A percentile compares a stretch with the other conserved stretches of the same genome.
phyloP scores from a whole-genome alignment of 306 rosid genomes.

The Morella rubra region DNA sequence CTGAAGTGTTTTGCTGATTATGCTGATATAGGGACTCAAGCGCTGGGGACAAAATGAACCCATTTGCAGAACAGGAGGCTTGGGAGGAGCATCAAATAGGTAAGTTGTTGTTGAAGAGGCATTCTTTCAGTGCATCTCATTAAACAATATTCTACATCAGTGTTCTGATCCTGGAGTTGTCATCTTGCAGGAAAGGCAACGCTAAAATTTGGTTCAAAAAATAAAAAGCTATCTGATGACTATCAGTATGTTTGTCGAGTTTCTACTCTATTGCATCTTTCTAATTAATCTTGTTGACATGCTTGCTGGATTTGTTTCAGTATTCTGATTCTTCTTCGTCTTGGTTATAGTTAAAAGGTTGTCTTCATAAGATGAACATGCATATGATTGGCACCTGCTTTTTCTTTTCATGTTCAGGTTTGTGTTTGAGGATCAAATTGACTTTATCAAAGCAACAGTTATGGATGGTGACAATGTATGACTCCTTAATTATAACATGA shows the following conservation, averaged over 20 bases:
- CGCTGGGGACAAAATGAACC: slow-evolving; percentile 89
- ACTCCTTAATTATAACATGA: slow-evolving; percentile 8
- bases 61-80: slow-evolving; percentile 93
- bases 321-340: too few species aligned
- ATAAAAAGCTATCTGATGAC: slow-evolving; percentile 74
- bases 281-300: neutral
- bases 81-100: slow-evolving; percentile 99
- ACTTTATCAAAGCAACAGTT: slow-evolving; percentile 83
- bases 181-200: slow-evolving; percentile 76
- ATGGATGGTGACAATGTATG: slow-evolving; percentile 86
- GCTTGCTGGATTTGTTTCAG: neutral
- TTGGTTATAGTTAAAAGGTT: too few species aligned
- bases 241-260: slow-evolving; percentile 67
- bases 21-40: slow-evolving; percentile 46
- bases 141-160: slow-evolving; percentile 14
- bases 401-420: slow-evolving; percentile 43
- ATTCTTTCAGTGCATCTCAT: neutral
- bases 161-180: slow-evolving; percentile 22
- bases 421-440: slow-evolving; percentile 97
- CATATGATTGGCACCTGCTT: slow-evolving; percentile 22
- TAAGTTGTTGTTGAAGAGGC: slow-evolving; percentile 14
- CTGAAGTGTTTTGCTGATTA: slow-evolving; percentile 9
- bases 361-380: neutral
- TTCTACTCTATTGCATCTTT: slow-evolving; percentile 4
- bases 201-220: slow-evolving; percentile 76